Conservation (phyloP, 2,329 filamentous ascomycete genomes). For the Aspergillus unguis region DNA sequence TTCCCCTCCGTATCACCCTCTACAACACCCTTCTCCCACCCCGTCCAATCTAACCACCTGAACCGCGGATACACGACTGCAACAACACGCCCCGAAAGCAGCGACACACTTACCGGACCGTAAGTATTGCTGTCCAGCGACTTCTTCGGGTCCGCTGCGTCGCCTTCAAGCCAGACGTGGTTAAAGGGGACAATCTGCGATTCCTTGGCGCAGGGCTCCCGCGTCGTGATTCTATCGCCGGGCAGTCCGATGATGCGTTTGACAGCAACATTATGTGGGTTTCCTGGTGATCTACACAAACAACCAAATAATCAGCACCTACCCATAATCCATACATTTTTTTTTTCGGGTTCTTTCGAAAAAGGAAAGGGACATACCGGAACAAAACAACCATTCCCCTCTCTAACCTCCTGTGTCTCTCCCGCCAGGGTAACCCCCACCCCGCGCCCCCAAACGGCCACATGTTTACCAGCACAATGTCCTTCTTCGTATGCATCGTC, state of each 20-base stretch:
- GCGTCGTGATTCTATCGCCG: slow-evolving; percentile 71
- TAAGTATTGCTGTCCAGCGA: slow-evolving; percentile 86
- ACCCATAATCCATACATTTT: background rate
- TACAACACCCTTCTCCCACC: slow-evolving; percentile 35
- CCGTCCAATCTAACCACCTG: slow-evolving; percentile 35
- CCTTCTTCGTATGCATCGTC: slow-evolving; percentile 37
- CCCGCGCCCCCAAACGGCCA: slow-evolving; percentile 48
- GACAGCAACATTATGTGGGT: slow-evolving; percentile 67
- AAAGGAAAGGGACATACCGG: slow-evolving; percentile 23
- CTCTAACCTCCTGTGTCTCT: slow-evolving; percentile 54
- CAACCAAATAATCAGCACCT: background rate
- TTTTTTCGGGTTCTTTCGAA: too few species aligned
- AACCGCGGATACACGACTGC: slow-evolving; percentile 65
- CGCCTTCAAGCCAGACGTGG: slow-evolving; percentile 94
- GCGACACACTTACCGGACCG: slow-evolving; percentile 71
- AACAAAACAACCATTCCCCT: slow-evolving; percentile 75
- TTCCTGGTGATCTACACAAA: slow-evolving; percentile 61
- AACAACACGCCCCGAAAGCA: slow-evolving; percentile 73
- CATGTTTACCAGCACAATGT: slow-evolving; percentile 44
- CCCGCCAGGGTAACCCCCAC: slow-evolving; percentile 44
- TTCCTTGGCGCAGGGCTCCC: slow-evolving; percentile 55
- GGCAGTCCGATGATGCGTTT: slow-evolving; percentile 81
- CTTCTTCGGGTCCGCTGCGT: slow-evolving; percentile 63
- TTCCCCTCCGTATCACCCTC: slow-evolving; percentile 21
- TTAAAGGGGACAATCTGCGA: slow-evolving; percentile 67